phyloP scores from a whole-genome alignment of 2,329 filamentous ascomycete genomes.

The Hansfordia pulvinata region DNA sequence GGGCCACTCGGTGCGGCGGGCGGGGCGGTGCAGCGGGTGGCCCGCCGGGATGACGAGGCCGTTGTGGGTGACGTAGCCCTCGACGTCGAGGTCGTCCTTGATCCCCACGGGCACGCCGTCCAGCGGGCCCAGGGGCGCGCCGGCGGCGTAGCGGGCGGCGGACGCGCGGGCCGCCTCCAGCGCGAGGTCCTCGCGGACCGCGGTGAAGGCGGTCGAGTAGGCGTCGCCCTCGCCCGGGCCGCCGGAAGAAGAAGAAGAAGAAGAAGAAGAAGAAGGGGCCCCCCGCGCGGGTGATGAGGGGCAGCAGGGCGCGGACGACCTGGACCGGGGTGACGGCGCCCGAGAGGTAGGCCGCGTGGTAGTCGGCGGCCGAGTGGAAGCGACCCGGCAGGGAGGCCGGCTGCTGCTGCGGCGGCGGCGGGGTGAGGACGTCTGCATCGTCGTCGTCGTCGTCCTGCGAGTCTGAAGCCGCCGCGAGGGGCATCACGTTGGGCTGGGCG shows the following conservation, averaged over 20 bases:
- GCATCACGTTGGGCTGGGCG: too few relatives aligned
- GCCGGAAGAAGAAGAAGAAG: too few relatives aligned
- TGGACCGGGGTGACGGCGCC: slow-evolving; percentile 58
- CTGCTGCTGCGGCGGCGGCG: slow-evolving; percentile 24
- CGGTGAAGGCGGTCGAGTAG: slow-evolving; percentile 63
- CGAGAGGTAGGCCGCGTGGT: slow-evolving; percentile 59
- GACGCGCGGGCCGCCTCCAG: slow-evolving; percentile 59
- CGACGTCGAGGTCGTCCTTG: slow-evolving; percentile 67
- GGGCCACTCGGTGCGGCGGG: slow-evolving; percentile 51
- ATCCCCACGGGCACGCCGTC: slow-evolving; percentile 76
- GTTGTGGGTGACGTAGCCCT: slow-evolving; percentile 54
- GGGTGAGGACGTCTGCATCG: slow-evolving; percentile 27
- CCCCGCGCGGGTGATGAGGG: slow-evolving; percentile 55
- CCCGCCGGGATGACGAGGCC: slow-evolving; percentile 50
- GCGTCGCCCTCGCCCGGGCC: slow-evolving; percentile 37
- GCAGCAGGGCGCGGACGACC: slow-evolving; percentile 58
- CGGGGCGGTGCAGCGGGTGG: slow-evolving; percentile 32
- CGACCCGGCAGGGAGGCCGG: slow-evolving; percentile 28
- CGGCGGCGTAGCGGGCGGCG: slow-evolving; percentile 55
- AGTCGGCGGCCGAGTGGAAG: slow-evolving; percentile 63
- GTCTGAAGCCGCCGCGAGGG: too few relatives aligned
- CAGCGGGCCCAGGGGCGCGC: slow-evolving; percentile 51
- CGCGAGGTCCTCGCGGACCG: slow-evolving; percentile 47
- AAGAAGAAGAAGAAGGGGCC: too few relatives aligned
- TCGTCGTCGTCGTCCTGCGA: slow-evolving; percentile 6